Evolutionary conservation across 2,329 filamentous ascomycete species (phyloP).

Genomic region (Fusarium burgessii): DNA sequence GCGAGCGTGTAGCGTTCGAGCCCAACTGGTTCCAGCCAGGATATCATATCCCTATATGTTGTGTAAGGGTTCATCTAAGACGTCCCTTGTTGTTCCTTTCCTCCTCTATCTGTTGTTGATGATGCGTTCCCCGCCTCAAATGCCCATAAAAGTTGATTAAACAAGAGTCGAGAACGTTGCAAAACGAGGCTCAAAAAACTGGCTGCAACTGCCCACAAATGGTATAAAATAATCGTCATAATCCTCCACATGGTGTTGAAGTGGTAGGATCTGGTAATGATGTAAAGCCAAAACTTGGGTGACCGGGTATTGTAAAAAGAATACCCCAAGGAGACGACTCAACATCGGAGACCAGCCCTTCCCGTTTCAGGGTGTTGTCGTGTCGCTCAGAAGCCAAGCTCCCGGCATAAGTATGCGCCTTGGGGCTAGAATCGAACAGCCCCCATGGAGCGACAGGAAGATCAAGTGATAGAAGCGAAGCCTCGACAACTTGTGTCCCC

Average conservation of each 20-base stretch:
- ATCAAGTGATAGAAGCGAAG: constrained; percentile 25
- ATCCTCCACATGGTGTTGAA: constrained; percentile 47
- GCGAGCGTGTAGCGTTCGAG: constrained; percentile 31
- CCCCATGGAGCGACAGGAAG: constrained; percentile 38
- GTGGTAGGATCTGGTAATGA: constrained; percentile 41
- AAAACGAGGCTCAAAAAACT: constrained; percentile 34
- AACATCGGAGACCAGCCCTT: constrained; percentile 46
- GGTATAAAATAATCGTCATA: constrained; percentile 34
- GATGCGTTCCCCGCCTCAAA: constrained; percentile 36
- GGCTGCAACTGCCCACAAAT: constrained; percentile 33
- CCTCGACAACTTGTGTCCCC: constrained; percentile 23
- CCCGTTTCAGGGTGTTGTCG: constrained; percentile 44
- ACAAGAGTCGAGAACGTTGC: constrained; percentile 47
- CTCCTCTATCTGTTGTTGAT: constrained; percentile 41
- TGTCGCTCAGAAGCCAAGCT: constrained; percentile 40
- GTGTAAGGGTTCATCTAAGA: constrained; percentile 26
- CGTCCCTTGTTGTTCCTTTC: constrained; percentile 24
- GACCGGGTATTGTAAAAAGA: constrained; percentile 46
- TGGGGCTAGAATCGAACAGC: constrained; percentile 40
- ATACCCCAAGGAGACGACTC: constrained; percentile 44
- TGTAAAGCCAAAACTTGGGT: constrained; percentile 44
- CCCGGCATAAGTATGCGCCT: constrained; percentile 33
- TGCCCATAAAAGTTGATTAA: constrained; percentile 43
- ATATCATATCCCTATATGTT: constrained; percentile 39
- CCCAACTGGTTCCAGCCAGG: constrained; percentile 36